phyloP scores from a whole-genome alignment of 2,329 filamentous ascomycete species.

The Coleophoma eucalyptorum region DNA sequence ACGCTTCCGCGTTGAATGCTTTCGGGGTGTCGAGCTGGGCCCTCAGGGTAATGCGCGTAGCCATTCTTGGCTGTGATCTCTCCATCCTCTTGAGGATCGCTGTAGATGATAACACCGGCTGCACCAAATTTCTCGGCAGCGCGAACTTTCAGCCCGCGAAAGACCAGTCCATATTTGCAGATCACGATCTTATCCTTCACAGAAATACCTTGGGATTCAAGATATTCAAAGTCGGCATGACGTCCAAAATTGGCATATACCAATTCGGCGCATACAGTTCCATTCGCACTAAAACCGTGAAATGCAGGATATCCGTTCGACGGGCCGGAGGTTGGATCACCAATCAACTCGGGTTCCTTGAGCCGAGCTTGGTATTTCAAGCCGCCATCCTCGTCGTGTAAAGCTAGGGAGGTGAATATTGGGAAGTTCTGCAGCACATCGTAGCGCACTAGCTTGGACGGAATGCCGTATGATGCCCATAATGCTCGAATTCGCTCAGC shows the following conservation, averaged over 20 bases:
- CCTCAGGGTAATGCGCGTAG: constrained; percentile 71
- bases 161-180: constrained; percentile 76
- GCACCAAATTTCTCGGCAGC: constrained; percentile 83
- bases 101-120: constrained; percentile 78
- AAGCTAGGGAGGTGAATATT: constrained; percentile 47
- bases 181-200: constrained; percentile 75
- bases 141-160: constrained; percentile 86
- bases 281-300: constrained; percentile 86
- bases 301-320: constrained; percentile 78
- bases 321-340: constrained; percentile 72
- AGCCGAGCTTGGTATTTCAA: constrained; percentile 70
- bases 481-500: not conserved
- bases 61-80: constrained; percentile 77
- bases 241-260: constrained; percentile 88
- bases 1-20: constrained; percentile 84
- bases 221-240: constrained; percentile 74
- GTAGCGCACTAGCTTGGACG: constrained; percentile 31
- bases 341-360: constrained; percentile 73
- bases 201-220: constrained; percentile 36
- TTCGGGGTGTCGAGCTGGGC: constrained; percentile 79
- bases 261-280: constrained; percentile 79
- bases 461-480: constrained; percentile 4
- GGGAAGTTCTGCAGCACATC: constrained; percentile 61
- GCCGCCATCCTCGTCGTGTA: constrained; percentile 32
- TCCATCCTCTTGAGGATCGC: constrained; percentile 83